These are phyloP conservation scores for Pythium rhizo-oryzae DNA, from an alignment of 352 stramenopile species.

Conservation along the genomic window DNA sequence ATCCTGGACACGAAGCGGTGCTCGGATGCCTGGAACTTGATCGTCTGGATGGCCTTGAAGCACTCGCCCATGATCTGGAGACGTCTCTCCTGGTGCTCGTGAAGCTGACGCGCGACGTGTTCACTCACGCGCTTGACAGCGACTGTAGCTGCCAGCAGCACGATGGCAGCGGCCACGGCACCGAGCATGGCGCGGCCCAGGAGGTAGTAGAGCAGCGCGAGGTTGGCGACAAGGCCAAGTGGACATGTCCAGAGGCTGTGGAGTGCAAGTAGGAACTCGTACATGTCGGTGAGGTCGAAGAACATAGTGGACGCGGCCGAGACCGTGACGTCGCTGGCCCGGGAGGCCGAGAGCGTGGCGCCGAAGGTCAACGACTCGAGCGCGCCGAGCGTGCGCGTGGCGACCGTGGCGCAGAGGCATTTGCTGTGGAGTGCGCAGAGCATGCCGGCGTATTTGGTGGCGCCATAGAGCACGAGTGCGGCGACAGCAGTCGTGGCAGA, in stretches of 20 bases:
- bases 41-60: conserved; percentile 31
- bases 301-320: conserved; percentile 5
- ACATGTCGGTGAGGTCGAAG: conserved; percentile 27
- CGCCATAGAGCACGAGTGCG: too few species aligned
- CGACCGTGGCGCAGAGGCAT: too few species aligned
- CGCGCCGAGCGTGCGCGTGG: conserved; percentile 9
- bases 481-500: too few species aligned
- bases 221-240: conserved; percentile 3
- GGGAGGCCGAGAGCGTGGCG: conserved; percentile 1
- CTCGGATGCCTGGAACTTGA: conserved; percentile 30
- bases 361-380: conserved; percentile 29
- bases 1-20: conserved; percentile 9
- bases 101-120: conserved; percentile 10
- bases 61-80: conserved; percentile 29
- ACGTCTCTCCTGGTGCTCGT: conserved; percentile 5
- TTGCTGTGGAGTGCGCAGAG: too few species aligned
- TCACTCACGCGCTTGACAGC: conserved; percentile 2
- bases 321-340: neutral
- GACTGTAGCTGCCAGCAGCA: conserved; percentile 9
- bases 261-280: too few species aligned
- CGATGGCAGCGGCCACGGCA: conserved; percentile 4
- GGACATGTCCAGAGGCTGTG: conserved; percentile 4
- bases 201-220: conserved; percentile 23
- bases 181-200: conserved; percentile 26
- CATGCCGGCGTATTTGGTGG: too few species aligned